phyloP scores from a whole-genome alignment of 805 yeast genomes.

The Suhomyces xylopsoci region DNA sequence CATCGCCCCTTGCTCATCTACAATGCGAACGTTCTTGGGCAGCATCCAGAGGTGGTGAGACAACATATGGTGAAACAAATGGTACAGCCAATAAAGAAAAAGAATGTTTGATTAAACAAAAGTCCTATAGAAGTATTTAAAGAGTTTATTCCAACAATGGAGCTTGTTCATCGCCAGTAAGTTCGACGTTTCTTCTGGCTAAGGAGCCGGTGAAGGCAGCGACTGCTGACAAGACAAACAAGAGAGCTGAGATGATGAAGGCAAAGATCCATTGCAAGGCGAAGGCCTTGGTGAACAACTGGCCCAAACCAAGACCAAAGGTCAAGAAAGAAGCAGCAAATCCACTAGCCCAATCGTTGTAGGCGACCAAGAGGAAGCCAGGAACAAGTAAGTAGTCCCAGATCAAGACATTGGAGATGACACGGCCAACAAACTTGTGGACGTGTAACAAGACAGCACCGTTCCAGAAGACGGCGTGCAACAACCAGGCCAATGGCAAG shows the following conservation, averaged over 20 bases:
- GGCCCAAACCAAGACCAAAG: conserved; percentile 69
- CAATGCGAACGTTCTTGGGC: conserved; percentile 50
- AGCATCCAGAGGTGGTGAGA: conserved; percentile 29
- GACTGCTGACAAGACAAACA: conserved; percentile 50
- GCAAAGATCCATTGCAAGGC: conserved; percentile 90
- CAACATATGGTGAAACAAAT: conserved; percentile 34
- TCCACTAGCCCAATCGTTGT: conserved; percentile 71
- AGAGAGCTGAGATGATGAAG: conserved; percentile 56
- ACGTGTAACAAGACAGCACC: conserved; percentile 75
- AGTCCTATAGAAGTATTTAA: neutral
- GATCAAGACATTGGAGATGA: conserved; percentile 68
- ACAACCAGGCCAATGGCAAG: conserved; percentile 70
- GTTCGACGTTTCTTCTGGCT: neutral
- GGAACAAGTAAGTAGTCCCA: conserved; percentile 79
- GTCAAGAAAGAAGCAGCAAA: conserved; percentile 54
- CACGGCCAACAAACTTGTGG: conserved; percentile 55
- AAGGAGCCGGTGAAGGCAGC: conserved; percentile 41
- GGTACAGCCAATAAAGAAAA: conserved; percentile 14
- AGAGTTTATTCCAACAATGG: conserved; percentile 30
- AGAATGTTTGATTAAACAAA: neutral
- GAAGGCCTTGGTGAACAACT: conserved; percentile 61
- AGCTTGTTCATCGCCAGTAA: conserved; percentile 26
- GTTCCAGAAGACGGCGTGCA: conserved; percentile 78
- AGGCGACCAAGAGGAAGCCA: conserved; percentile 50
- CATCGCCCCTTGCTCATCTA: conserved; percentile 56